phyloP scores from a whole-genome alignment of 495 filamentous ascomycete genomes.

The Penicillium fimorum region DNA sequence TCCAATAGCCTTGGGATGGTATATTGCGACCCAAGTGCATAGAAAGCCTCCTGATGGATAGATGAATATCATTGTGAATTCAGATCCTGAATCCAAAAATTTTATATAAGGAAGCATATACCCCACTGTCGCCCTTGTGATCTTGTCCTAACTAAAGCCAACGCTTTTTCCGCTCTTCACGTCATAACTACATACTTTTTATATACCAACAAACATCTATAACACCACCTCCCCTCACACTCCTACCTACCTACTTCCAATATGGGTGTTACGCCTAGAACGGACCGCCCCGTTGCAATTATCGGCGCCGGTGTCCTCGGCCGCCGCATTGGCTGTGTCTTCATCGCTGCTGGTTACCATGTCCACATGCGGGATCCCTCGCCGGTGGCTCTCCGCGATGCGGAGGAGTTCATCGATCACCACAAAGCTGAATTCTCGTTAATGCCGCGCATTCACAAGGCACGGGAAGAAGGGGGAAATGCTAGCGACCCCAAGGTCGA shows the following conservation, averaged over 20 bases:
- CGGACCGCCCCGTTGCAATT: constrained; percentile 37
- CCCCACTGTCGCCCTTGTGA: not conserved
- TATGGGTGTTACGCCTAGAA: constrained; percentile 8
- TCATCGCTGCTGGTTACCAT: constrained; percentile 43
- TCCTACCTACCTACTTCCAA: not conserved
- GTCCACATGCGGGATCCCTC: constrained; percentile 43
- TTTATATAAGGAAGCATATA: not conserved
- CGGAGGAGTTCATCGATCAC: constrained; percentile 34
- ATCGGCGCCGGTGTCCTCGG: constrained; percentile 51
- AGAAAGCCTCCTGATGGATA: not conserved
- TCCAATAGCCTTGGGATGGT: not conserved
- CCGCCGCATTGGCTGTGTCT: constrained; percentile 42
- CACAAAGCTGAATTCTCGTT: constrained; percentile 33
- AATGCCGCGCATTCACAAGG: constrained; percentile 27
- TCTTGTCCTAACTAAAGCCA: not conserved
- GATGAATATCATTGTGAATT: not conserved
- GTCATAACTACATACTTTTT: constrained; percentile 4
- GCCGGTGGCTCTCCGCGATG: constrained; percentile 24
- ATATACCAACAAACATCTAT: not conserved
- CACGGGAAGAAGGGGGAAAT: constrained; percentile 20
- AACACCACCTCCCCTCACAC: not conserved
- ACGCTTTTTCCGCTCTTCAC: not conserved
- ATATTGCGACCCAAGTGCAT: not conserved
- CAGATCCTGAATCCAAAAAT: not conserved
- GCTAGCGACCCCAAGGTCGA: not conserved